Conservation (phyloP, 352 stramenopile species). For the Phytophthora sojae region DNA sequence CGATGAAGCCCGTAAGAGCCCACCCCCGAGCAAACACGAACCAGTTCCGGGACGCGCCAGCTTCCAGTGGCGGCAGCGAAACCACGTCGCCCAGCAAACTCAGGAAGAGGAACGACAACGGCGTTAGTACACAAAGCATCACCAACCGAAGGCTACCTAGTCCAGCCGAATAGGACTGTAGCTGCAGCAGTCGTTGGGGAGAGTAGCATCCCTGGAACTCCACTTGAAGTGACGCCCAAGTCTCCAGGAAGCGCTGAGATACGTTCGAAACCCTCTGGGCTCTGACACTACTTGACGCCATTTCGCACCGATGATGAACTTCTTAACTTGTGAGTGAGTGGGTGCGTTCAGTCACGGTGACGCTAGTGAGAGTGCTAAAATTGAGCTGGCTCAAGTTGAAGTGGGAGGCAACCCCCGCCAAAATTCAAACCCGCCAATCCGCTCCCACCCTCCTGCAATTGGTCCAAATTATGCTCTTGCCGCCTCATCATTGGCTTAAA, state of each 20-base stretch:
- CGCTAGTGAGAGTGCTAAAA: too few species aligned
- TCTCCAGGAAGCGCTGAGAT: not conserved
- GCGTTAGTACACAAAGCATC: conserved; percentile 13
- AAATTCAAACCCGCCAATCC: not conserved
- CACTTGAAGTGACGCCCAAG: conserved; percentile 19
- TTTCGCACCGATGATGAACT: not conserved
- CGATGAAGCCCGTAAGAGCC: conserved; percentile 16
- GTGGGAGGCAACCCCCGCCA: not conserved
- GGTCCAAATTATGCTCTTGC: not conserved
- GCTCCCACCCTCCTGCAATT: conserved; percentile 2
- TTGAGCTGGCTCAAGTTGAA: conserved; percentile 7
- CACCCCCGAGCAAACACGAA: conserved; percentile 12
- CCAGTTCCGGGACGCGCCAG: conserved; percentile 2
- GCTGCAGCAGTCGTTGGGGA: conserved; percentile 11
- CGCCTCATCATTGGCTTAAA: conserved; percentile 13
- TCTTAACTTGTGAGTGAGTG: too few species aligned
- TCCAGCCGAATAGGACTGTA: not conserved
- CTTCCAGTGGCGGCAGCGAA: conserved; percentile 9
- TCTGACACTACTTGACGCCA: not conserved
- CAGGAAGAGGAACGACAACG: conserved; percentile 14
- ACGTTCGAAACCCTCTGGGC: not conserved
- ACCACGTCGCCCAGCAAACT: conserved; percentile 13
- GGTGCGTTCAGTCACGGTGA: too few species aligned
- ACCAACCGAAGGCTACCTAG: not conserved
- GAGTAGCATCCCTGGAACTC: conserved; percentile 43